phyloP scores from a whole-genome alignment of 2,329 filamentous ascomycete genomes.

The Colletotrichum tabaci region DNA sequence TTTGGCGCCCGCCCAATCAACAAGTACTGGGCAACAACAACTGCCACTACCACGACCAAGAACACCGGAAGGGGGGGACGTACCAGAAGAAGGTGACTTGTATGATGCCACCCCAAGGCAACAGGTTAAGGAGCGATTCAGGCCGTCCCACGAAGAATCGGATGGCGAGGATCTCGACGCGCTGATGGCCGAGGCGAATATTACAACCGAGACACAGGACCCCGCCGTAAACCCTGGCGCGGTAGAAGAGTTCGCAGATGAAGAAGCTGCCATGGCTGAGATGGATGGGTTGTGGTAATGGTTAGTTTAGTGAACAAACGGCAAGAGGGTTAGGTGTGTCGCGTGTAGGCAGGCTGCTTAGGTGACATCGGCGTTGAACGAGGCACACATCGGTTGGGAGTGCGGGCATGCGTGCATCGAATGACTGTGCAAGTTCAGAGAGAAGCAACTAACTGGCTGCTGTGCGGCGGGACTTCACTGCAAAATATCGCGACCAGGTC shows the following conservation, averaged over 20 bases:
- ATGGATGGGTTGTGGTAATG: conserved; percentile 69
- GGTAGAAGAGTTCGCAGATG: conserved; percentile 67
- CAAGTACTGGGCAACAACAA: conserved; percentile 52
- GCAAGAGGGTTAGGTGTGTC: no score
- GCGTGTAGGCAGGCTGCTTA: neutral
- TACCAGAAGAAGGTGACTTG: conserved; percentile 65
- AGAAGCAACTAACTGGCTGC: neutral
- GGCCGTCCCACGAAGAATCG: conserved; percentile 44
- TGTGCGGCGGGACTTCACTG: neutral
- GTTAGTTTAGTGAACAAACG: no score
- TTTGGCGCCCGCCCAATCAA: conserved; percentile 51
- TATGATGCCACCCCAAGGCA: conserved; percentile 67
- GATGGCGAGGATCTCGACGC: conserved; percentile 62
- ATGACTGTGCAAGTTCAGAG: neutral
- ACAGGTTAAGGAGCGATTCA: neutral
- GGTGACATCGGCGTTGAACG: neutral
- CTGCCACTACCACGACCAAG: conserved; percentile 43
- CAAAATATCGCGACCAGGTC: no score
- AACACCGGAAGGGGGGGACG: conserved; percentile 52
- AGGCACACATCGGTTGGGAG: neutral
- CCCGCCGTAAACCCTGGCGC: conserved; percentile 35
- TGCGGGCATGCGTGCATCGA: neutral
- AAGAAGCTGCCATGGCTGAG: conserved; percentile 78
- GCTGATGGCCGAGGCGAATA: conserved; percentile 56
- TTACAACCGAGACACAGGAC: conserved; percentile 41